Percentiles rank a stretch among this genome's conserved stretches.
phyloP scores from a whole-genome alignment of 179 eudicot genomes.

The Nepenthes alata region DNA sequence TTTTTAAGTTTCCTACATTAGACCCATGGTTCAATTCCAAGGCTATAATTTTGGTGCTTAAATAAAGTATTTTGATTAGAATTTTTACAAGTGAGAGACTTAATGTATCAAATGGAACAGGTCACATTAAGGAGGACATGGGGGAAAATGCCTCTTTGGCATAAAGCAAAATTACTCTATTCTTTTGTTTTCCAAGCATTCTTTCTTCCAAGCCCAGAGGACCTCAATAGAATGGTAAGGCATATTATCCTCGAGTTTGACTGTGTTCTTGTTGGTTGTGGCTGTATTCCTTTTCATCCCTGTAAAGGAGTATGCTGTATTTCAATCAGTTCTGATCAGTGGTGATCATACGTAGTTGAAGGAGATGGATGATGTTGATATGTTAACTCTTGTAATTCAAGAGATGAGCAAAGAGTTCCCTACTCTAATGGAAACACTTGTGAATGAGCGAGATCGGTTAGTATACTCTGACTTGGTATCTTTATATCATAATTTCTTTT shows the following conservation, averaged over 20 bases:
- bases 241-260: not conserved
- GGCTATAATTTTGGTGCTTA: not conserved
- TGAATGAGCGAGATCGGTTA: constrained; percentile 86
- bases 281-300: not conserved
- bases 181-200: constrained; percentile 61
- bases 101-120: constrained; percentile 19
- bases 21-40: not conserved
- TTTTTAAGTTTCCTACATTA: not conserved
- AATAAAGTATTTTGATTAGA: not conserved
- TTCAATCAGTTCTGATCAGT: constrained; percentile 5
- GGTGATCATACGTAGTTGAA: constrained; percentile 43
- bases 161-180: constrained; percentile 52
- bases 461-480: constrained; percentile 19
- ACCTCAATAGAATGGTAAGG: constrained; percentile 56
- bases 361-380: constrained; percentile 82
- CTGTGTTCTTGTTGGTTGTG: not conserved
- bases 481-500: constrained; percentile 2
- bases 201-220: constrained; percentile 62
- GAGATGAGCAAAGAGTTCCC: constrained; percentile 94
- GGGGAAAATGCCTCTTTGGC: constrained; percentile 77
- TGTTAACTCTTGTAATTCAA: constrained; percentile 89
- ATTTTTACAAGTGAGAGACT: not conserved
- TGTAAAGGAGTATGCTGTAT: constrained; percentile 1
- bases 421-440: constrained; percentile 85
- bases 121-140: constrained; percentile 63